Conservation (phyloP, 2,329 filamentous ascomycete species). For the Arthroderma sp. region DNA sequence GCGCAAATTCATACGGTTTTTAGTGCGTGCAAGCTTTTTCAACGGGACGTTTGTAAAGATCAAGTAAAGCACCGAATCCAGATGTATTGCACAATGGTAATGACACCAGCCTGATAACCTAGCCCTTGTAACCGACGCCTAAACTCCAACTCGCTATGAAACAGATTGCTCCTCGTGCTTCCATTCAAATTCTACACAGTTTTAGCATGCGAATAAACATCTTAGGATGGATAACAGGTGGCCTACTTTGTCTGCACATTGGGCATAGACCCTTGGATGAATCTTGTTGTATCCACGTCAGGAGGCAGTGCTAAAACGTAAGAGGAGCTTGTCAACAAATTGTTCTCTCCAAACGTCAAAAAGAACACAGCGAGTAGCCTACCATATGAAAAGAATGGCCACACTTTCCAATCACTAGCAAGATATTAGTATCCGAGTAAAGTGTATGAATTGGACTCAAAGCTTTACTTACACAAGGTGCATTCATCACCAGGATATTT, state of each 20-base stretch:
- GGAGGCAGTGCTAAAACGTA: conserved; percentile 68
- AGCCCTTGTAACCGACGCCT: no score
- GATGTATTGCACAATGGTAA: no score
- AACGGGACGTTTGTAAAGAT: no score
- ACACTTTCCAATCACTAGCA: conserved; percentile 80
- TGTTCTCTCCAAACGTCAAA: not conserved
- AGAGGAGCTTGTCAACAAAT: not conserved
- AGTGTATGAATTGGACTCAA: not conserved
- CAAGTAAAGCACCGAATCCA: no score
- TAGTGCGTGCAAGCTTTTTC: no score
- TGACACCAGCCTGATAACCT: no score
- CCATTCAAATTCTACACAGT: conserved; percentile 39
- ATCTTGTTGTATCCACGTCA: conserved; percentile 92
- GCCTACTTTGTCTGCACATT: conserved; percentile 87
- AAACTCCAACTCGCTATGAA: no score
- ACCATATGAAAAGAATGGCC: conserved; percentile 98
- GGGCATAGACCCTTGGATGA: conserved; percentile 86
- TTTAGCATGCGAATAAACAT: conserved; percentile 5
- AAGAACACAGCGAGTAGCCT: conserved; percentile 10
- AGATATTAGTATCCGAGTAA: conserved; percentile 1
- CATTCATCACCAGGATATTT: conserved; percentile 97
- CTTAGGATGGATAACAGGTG: not conserved
- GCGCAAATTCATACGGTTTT: no score
- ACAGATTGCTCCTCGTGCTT: conserved; percentile 25
- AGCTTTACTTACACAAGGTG: conserved; percentile 55